These are phyloP conservation scores for Blumeriella jaapii DNA, from an alignment of 2,329 filamentous ascomycete genomes.

Conservation along the genomic window DNA sequence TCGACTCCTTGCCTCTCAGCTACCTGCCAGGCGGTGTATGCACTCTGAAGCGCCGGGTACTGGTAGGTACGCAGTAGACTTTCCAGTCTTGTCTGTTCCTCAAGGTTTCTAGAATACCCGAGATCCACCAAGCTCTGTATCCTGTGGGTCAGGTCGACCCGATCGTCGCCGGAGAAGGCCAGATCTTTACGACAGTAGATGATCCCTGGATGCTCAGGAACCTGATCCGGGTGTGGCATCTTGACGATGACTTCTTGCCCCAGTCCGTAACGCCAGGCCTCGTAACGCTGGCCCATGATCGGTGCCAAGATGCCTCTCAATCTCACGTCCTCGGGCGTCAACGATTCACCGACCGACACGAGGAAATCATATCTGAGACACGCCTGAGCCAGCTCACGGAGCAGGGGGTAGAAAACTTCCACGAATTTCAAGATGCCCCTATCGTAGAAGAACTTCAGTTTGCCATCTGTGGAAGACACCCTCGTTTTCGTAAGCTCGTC, in stretches of 20 bases:
- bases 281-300: constrained; percentile 1
- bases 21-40: no score
- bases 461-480: neutral
- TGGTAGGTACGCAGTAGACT: neutral
- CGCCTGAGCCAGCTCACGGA: constrained; percentile 5
- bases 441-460: no score
- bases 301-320: neutral
- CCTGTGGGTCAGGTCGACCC: neutral
- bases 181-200: constrained; percentile 1
- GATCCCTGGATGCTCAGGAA: constrained; percentile 2
- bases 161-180: neutral
- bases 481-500: neutral
- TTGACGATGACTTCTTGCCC: constrained; percentile 1
- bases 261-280: constrained; percentile 3
- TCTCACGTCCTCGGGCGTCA: neutral
- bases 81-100: neutral
- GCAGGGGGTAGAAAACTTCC: constrained; percentile 5
- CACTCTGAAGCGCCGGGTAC: neutral
- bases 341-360: neutral
- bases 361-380: constrained; percentile 3
- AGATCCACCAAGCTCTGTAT: neutral
- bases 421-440: no score
- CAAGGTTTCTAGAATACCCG: neutral
- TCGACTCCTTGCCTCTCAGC: no score
- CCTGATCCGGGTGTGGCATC: neutral